phyloP scores from a whole-genome alignment of 352 stramenopile genomes.

The Pythium folliculosum region DNA sequence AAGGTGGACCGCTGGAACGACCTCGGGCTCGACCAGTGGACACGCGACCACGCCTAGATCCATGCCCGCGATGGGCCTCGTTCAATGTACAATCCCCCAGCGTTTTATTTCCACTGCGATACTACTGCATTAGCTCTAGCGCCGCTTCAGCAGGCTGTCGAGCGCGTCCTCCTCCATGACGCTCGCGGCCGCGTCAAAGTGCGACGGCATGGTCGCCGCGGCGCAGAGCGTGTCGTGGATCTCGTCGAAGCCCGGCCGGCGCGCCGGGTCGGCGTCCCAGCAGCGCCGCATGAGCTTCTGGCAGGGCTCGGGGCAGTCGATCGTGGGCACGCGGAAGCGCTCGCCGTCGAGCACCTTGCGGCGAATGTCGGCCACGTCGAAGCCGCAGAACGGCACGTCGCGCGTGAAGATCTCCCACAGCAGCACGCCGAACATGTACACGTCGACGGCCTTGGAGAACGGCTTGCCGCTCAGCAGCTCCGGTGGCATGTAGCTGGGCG shows the following conservation, averaged over 20 bases:
- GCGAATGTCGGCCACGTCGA: slow-evolving; percentile 72
- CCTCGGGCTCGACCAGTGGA: slow-evolving; percentile 69
- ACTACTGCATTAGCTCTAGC: neutral
- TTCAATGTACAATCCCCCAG: neutral
- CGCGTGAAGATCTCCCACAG: slow-evolving; percentile 90
- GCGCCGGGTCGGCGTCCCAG: slow-evolving; percentile 58
- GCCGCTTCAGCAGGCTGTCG: slow-evolving; percentile 21
- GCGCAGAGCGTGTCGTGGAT: slow-evolving; percentile 45
- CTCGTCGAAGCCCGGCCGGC: slow-evolving; percentile 60
- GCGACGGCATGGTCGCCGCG: neutral
- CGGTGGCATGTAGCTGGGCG: slow-evolving; percentile 89
- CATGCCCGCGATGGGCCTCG: no score
- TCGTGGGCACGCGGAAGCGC: slow-evolving; percentile 71
- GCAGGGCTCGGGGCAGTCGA: slow-evolving; percentile 63
- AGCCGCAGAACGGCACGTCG: slow-evolving; percentile 77
- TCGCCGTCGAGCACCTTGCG: slow-evolving; percentile 71
- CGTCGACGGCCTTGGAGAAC: slow-evolving; percentile 91
- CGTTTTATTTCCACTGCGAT: neutral
- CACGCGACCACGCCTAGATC: slow-evolving; percentile 25
- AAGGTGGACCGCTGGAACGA: slow-evolving; percentile 84
- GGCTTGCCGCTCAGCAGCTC: slow-evolving; percentile 80
- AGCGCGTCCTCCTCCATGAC: slow-evolving; percentile 24
- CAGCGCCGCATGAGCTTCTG: slow-evolving; percentile 69
- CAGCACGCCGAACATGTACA: slow-evolving; percentile 93
- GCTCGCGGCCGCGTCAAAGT: neutral